Percentiles rank a stretch among this genome's conserved stretches.
Evolutionary conservation across 306 rosid species (phyloP).

Genomic region (Prunus padus): DNA sequence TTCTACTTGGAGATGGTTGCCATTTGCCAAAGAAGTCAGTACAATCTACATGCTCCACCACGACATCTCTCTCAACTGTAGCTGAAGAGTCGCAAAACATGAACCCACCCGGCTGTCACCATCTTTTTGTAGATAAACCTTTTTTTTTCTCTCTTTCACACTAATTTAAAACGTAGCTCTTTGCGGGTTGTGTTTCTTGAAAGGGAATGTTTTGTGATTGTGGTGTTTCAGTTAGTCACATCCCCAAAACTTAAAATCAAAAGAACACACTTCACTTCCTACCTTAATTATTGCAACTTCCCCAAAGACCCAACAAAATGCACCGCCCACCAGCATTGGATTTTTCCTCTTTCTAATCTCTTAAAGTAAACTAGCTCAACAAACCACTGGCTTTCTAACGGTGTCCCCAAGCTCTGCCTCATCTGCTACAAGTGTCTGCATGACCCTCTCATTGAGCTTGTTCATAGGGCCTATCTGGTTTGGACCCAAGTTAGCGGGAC

Average conservation of each 20-base stretch:
- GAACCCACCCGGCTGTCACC: too few relatives aligned
- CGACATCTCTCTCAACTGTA: too few relatives aligned
- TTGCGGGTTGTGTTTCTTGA: slow-evolving; percentile 15
- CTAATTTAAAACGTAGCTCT: too few relatives aligned
- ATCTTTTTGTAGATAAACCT: neutral
- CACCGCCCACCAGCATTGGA: slow-evolving; percentile 26
- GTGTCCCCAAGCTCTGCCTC: neutral
- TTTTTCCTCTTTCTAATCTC: neutral
- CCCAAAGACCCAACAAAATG: too few relatives aligned
- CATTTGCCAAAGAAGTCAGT: too few relatives aligned
- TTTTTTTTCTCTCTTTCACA: too few relatives aligned
- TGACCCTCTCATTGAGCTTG: neutral
- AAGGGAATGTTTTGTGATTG: slow-evolving; percentile 46
- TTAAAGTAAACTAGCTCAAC: neutral
- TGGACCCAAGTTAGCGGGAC: slow-evolving; percentile 40
- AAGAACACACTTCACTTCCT: slow-evolving; percentile 19
- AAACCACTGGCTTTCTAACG: neutral
- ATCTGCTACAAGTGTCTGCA: neutral
- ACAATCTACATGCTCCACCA: too few relatives aligned
- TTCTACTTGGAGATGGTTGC: too few relatives aligned
- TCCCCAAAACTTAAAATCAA: too few relatives aligned
- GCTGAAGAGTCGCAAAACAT: too few relatives aligned
- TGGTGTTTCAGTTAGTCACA: slow-evolving; percentile 55
- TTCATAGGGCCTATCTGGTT: slow-evolving; percentile 19
- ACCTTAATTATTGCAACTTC: too few relatives aligned